Evolutionary conservation across 495 filamentous ascomycete species (phyloP).

Genomic region (Aspergillus haitiensis): DNA sequence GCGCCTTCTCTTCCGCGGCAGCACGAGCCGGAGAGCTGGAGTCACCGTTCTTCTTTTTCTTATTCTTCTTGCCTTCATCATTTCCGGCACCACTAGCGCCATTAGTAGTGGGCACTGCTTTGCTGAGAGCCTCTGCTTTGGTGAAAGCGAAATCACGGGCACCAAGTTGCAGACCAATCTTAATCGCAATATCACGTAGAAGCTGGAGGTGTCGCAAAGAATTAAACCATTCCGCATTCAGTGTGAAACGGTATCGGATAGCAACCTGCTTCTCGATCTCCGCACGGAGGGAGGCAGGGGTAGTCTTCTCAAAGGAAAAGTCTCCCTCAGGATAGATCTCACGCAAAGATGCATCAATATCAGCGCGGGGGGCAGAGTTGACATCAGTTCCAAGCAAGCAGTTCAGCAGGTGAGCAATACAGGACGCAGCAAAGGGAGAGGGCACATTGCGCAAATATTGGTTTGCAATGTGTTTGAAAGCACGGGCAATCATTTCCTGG

Average conservation of each 20-base stretch:
- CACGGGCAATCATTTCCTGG: constrained; percentile 91
- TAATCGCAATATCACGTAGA: constrained; percentile 84
- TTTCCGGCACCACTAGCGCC: constrained; percentile 43
- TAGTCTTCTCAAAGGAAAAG: constrained; percentile 73
- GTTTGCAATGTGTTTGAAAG: constrained; percentile 89
- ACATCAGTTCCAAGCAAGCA: constrained; percentile 80
- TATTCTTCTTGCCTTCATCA: constrained; percentile 75
- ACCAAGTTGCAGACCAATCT: constrained; percentile 86
- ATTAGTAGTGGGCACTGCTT: constrained; percentile 40
- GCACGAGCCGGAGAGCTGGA: constrained; percentile 54
- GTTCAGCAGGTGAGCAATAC: constrained; percentile 87
- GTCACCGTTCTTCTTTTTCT: constrained; percentile 62
- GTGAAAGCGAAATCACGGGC: constrained; percentile 78
- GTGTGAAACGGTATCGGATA: constrained; percentile 72
- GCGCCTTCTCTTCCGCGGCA: constrained; percentile 37
- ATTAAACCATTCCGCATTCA: constrained; percentile 64
- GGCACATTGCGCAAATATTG: constrained; percentile 79
- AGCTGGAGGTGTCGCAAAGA: constrained; percentile 74
- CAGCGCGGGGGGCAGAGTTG: constrained; percentile 72
- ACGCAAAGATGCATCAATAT: constrained; percentile 72
- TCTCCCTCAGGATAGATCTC: constrained; percentile 80
- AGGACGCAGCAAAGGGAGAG: constrained; percentile 69
- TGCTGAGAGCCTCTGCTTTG: constrained; percentile 38
- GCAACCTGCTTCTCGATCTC: constrained; percentile 72
- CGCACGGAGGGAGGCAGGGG: constrained; percentile 64